Evolutionary conservation across 352 stramenopile genomes (phyloP).

Genomic region (Phytopythium oedochilum): DNA sequence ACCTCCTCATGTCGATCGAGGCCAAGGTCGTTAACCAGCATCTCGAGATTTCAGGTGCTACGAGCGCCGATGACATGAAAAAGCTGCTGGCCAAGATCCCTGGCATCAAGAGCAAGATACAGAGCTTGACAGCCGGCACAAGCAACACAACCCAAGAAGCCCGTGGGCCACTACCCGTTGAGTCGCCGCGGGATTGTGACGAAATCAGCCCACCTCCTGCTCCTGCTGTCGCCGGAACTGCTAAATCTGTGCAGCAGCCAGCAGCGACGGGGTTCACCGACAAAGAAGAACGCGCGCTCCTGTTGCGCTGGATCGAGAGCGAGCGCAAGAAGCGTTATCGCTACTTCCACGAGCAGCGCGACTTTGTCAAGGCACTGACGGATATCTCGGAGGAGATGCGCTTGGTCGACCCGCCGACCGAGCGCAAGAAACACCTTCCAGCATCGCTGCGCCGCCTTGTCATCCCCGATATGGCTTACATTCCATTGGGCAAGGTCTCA

Average conservation of each 20-base stretch:
- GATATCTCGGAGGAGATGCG: slow-evolving; percentile 78
- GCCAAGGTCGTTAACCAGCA: slow-evolving; percentile 80
- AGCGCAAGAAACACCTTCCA: slow-evolving; percentile 63
- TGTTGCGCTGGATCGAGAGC: slow-evolving; percentile 75
- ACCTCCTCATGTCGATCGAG: slow-evolving; percentile 81
- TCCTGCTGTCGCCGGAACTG: neutral
- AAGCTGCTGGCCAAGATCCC: slow-evolving; percentile 51
- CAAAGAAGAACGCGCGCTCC: slow-evolving; percentile 35
- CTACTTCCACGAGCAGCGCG: slow-evolving; percentile 74
- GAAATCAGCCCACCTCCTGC: neutral
- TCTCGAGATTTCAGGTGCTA: slow-evolving; percentile 42
- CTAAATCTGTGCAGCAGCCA: neutral
- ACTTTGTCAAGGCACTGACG: slow-evolving; percentile 63
- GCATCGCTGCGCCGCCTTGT: slow-evolving; percentile 30
- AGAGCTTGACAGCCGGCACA: slow-evolving; percentile 15
- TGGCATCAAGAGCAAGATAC: slow-evolving; percentile 43
- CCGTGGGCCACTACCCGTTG: neutral
- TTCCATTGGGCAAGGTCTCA: slow-evolving; percentile 64
- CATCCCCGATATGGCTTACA: slow-evolving; percentile 72
- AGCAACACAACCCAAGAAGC: neutral
- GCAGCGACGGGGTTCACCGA: slow-evolving; percentile 6
- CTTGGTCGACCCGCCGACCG: slow-evolving; percentile 45
- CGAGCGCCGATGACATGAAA: slow-evolving; percentile 29
- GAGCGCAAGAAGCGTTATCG: slow-evolving; percentile 76
- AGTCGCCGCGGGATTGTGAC: neutral